These are phyloP conservation scores for Leccinum solheimii DNA, from an alignment of 1,284 basidiomycete genomes.

Conservation along the genomic window DNA sequence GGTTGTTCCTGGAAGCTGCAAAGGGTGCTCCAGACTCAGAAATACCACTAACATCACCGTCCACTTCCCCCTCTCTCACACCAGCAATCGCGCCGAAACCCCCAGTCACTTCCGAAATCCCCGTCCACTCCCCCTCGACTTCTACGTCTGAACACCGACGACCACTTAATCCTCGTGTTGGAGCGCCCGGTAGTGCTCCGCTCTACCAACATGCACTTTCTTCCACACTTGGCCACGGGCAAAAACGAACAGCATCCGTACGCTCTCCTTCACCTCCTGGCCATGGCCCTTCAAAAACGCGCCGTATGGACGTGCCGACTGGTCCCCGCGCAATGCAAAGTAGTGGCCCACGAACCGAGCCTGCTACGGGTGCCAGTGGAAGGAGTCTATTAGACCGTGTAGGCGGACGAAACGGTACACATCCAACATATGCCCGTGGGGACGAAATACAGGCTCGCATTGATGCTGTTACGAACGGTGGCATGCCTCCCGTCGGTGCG, in stretches of 20 bases:
- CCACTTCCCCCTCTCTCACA: slow-evolving; percentile 38
- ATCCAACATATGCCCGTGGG: slow-evolving; percentile 36
- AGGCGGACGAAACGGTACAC: slow-evolving; percentile 47
- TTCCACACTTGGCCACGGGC: slow-evolving; percentile 60
- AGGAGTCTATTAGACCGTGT: slow-evolving; percentile 76
- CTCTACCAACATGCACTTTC: slow-evolving; percentile 71
- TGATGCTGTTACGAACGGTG: slow-evolving; percentile 66
- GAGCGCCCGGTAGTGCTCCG: slow-evolving; percentile 32
- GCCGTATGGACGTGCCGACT: slow-evolving; percentile 73
- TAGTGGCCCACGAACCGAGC: slow-evolving; percentile 38
- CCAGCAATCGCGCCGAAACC: slow-evolving; percentile 15
- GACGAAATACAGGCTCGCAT: slow-evolving; percentile 79
- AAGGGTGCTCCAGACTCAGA: slow-evolving; percentile 59
- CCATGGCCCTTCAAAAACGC: slow-evolving; percentile 57
- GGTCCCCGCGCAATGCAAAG: slow-evolving; percentile 78
- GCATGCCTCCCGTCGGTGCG: slow-evolving; percentile 38
- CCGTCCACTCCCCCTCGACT: slow-evolving; percentile 29
- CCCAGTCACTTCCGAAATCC: slow-evolving; percentile 24
- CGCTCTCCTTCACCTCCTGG: slow-evolving; percentile 74
- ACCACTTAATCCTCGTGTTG: slow-evolving; percentile 44
- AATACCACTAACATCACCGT: slow-evolving; percentile 34
- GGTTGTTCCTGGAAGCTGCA: slow-evolving; percentile 78
- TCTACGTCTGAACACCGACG: slow-evolving; percentile 42
- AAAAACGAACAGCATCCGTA: slow-evolving; percentile 69
- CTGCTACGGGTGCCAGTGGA: slow-evolving; percentile 29